Base-by-base conservation (phyloP, 345 rosid species). In the Aegle marmelos region DNA sequence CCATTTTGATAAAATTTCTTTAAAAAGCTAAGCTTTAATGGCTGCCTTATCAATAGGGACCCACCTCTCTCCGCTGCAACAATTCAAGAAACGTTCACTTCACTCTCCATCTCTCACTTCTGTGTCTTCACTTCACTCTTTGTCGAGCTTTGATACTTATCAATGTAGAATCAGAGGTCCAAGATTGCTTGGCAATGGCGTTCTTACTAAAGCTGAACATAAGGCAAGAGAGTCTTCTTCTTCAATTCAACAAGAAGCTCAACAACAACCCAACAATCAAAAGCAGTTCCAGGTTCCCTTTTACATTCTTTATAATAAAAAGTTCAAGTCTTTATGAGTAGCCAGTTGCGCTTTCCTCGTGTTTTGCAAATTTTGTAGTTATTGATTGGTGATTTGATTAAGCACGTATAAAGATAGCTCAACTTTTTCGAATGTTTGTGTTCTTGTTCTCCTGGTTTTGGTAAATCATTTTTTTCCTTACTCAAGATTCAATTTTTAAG, bases 171-270 rank as follows among this genome's bases (percentile, higher is more conserved):
- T 84, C 45, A 79, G 85, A 85, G 71, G 70, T 77, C 82, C 90
- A 36, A 89, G 91, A 54, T 79, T 84, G 48, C 81, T 80, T 28
- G 80, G 86, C 21, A 74, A 80, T 78, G 76, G 80, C 41, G 82
- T 90, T 78, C 90, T 89, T 70, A 90, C 85, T 41, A 87, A 92
- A 79, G 95, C 95, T 48, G 97, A 93, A 87, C 91, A 93, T 80
- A 86, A 88, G 86, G 91, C 91, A n/a, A 83, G 79, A 69, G 87
- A 70, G 28, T 79, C 88, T 58, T 81, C 92, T 61, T 75, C 92
- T 30, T 58, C 90, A 53, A 59, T 60, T 68, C 84, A 83, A 62
- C 76, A 37, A 28, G 76, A 87, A 73, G 63, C 75, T 75, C 83
- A 71, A 72, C 77, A 71, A 48, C 84, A 71, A 82, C 62, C 87